Base-by-base conservation (phyloP, 2,329 filamentous ascomycete genomes). In the Monosporascus sp. region DNA sequence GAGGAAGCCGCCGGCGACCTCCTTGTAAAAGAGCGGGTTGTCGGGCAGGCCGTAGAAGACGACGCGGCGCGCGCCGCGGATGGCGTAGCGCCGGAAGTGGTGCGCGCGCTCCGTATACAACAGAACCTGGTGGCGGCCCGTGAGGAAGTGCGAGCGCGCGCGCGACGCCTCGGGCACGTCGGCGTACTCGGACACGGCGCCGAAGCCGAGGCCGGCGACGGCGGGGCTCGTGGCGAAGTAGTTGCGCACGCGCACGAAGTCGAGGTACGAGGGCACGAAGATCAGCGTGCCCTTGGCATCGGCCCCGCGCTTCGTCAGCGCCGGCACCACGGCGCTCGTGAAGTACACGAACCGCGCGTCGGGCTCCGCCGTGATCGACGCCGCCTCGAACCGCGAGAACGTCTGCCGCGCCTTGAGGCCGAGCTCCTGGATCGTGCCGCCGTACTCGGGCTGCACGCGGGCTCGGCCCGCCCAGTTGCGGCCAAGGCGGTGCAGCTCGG, bases 101-200 rank as follows among this genome's bases (percentile, higher is more conserved):
- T 99, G 94, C n/a, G 92, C 90, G 55, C 94, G 86, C 69, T 96
- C 93, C 2, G 92, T 95, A 73, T 97, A 99, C 17, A 99, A 76
- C 40, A 99, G 73, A 19, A 97, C 81, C 20, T 84, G 84, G 67
- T 97, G 89, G 17, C 91, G 81, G 5, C 92, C 94, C 40, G 78
- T 88, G 59, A 91, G 75, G 72, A 99, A 97, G 68, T 97, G 90
- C 14, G 89, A 92, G 24, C 93, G 81, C 8, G 93, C 91, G 40
- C 93, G 85, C 43, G 90, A 87, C 31, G 91, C 87, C 59, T 96
- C 91, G 7, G 85, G 81, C 7, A 87, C 76, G 46, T 88, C 83
- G 0, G 89, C 88, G 70, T 97, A 97, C 71, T 99, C 94, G 53
- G 88, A 92, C 38, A 99, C 87, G 34, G 86, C 84, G 51, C 91